Conservation (phyloP, 306 rosid genomes). For the Acacia confusa region DNA sequence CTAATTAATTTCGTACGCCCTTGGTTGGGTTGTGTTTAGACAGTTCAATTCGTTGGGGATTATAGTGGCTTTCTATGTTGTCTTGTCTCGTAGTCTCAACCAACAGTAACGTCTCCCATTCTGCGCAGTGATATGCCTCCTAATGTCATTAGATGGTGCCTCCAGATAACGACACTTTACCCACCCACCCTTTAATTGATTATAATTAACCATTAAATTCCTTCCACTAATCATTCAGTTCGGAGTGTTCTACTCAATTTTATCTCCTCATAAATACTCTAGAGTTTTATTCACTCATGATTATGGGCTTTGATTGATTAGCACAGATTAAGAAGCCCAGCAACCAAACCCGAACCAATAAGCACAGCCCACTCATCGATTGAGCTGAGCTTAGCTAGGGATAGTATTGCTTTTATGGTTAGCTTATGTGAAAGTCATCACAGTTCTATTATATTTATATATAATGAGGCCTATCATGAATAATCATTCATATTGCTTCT, state of each 20-base stretch:
- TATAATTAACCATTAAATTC: constrained; percentile 31
- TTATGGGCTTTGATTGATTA: constrained; percentile 33
- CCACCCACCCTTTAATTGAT: constrained; percentile 38
- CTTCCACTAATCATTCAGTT: constrained; percentile 32
- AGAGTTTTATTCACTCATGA: background rate
- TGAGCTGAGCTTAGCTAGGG: background rate
- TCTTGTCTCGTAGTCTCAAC: constrained; percentile 45
- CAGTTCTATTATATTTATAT: background rate
- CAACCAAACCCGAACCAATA: constrained; percentile 5
- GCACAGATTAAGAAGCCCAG: constrained; percentile 24
- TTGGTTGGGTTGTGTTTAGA: background rate
- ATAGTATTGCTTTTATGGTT: background rate
- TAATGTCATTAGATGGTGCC: constrained; percentile 40
- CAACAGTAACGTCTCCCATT: constrained; percentile 43
- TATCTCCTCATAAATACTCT: background rate
- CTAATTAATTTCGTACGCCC: constrained; percentile 7
- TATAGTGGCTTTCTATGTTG: constrained; percentile 35
- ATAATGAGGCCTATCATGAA: background rate
- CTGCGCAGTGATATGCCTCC: constrained; percentile 39
- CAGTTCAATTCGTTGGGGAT: constrained; percentile 54
- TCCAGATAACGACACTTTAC: constrained; percentile 49
- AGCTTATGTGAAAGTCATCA: background rate
- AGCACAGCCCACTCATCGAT: background rate
- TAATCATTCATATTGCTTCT: background rate
- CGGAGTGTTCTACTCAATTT: constrained; percentile 15